These are phyloP conservation scores for Talaromyces adpressus DNA, from an alignment of 495 filamentous ascomycete genomes.

Conservation along the genomic window DNA sequence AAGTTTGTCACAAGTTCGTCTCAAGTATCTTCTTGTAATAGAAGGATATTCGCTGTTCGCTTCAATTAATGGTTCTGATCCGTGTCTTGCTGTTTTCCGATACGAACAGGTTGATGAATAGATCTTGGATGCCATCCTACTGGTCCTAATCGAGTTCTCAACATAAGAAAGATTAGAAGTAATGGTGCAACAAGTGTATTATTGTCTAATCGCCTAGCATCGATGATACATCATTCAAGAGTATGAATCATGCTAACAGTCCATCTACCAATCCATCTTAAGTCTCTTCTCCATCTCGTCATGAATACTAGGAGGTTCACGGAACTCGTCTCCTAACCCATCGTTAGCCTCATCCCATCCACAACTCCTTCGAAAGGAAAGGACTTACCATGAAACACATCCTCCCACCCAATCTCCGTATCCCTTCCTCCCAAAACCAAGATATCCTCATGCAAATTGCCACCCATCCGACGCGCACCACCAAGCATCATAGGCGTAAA, in stretches of 20 bases:
- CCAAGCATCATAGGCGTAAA: slow-evolving; percentile 44
- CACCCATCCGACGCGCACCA: slow-evolving; percentile 20
- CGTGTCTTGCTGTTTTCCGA: not conserved
- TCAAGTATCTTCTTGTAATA: not conserved
- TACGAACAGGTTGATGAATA: not conserved
- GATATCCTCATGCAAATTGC: slow-evolving; percentile 69
- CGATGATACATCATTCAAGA: not conserved
- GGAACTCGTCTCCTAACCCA: slow-evolving; percentile 50
- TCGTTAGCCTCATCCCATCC: not conserved
- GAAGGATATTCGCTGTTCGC: not conserved
- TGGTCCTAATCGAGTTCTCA: not conserved
- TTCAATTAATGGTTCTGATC: not conserved
- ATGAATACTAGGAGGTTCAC: slow-evolving; percentile 64
- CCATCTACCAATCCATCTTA: slow-evolving; percentile 57
- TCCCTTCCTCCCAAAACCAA: slow-evolving; percentile 64
- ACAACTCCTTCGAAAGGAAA: slow-evolving; percentile 6
- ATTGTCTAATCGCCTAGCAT: not conserved
- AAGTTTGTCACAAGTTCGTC: not conserved
- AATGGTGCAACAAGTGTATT: not conserved
- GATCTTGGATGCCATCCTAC: not conserved
- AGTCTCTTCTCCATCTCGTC: slow-evolving; percentile 91
- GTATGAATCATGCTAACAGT: not conserved
- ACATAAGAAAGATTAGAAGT: not conserved
- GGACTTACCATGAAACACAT: slow-evolving; percentile 61
- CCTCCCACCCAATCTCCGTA: slow-evolving; percentile 75